A percentile compares a stretch with the other conserved stretches of the same genome.
These are phyloP conservation scores for Aspergillus kassunensis DNA, from an alignment of 495 filamentous ascomycete species.

Conservation along the genomic window DNA sequence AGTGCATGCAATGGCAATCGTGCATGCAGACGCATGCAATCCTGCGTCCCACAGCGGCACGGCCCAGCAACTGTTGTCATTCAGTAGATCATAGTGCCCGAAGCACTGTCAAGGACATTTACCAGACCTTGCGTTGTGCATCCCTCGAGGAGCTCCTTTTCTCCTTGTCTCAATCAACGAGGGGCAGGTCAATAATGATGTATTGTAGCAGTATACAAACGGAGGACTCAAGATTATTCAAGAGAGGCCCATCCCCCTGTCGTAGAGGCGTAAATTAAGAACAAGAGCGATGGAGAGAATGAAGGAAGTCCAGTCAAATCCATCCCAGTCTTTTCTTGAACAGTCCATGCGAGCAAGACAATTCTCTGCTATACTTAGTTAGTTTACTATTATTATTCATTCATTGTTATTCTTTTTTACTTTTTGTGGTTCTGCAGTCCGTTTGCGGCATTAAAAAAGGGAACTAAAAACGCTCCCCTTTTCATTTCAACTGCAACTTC, in stretches of 20 bases:
- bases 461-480: slow-evolving; percentile 2
- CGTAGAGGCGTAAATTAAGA: slow-evolving; percentile 5
- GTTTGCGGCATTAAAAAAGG: too few species aligned
- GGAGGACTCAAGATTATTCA: too few species aligned
- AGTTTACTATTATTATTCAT: neutral
- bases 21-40: slow-evolving; percentile 18
- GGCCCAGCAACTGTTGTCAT: slow-evolving; percentile 1
- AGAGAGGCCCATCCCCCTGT: slow-evolving; percentile 16
- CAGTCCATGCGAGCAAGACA: too few species aligned
- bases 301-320: slow-evolving; percentile 7
- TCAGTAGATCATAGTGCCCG: neutral
- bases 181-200: slow-evolving; percentile 7
- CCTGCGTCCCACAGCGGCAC: slow-evolving; percentile 17
- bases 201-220: too few species aligned
- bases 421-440: neutral
- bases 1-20: slow-evolving; percentile 3
- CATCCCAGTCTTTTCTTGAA: slow-evolving; percentile 7
- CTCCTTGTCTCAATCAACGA: slow-evolving; percentile 27
- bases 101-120: slow-evolving; percentile 9
- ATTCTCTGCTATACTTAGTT: neutral
- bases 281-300: slow-evolving; percentile 19
- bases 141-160: slow-evolving; percentile 10
- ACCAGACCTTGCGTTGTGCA: slow-evolving; percentile 23
- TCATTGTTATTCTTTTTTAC: slow-evolving; percentile 3
- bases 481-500: slow-evolving; percentile 9